A percentile compares a stretch with the other conserved stretches of the same genome.
Evolutionary conservation across 139 green algal species (phyloP).

Genomic region (Coelastrella sp.): DNA sequence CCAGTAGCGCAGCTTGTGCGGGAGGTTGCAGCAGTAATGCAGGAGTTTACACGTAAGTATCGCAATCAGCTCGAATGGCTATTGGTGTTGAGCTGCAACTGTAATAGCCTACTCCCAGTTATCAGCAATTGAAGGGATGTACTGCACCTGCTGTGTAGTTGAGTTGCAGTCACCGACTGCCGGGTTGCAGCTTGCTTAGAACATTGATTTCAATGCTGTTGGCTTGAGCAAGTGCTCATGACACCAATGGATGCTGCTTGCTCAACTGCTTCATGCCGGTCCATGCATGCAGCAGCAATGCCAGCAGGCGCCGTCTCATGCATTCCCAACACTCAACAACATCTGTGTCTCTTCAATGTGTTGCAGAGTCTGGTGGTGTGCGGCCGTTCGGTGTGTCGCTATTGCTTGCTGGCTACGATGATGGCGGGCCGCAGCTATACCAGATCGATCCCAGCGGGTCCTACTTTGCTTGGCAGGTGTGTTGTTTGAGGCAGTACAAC

Average conservation of each 20-base stretch:
- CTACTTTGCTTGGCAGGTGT: constrained; percentile 95
- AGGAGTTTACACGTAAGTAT: constrained; percentile 98
- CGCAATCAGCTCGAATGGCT: background rate
- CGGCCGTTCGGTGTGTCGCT: constrained; percentile 98
- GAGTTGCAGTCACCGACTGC: too few relatives aligned
- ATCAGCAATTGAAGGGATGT: too few relatives aligned
- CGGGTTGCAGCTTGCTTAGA: too few relatives aligned
- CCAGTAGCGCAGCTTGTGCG: constrained; percentile 97
- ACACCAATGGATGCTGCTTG: too few relatives aligned
- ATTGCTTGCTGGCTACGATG: constrained; percentile 96
- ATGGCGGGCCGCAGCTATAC: constrained; percentile 98
- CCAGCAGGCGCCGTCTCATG: too few relatives aligned
- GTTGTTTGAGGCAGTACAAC: background rate
- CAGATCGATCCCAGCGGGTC: constrained; percentile 96
- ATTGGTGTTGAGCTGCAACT: background rate
- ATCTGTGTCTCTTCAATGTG: too few relatives aligned
- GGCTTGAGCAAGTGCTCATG: too few relatives aligned
- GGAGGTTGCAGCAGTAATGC: constrained; percentile 98
- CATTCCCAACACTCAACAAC: too few relatives aligned
- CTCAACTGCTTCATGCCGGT: too few relatives aligned
- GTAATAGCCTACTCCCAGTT: background rate
- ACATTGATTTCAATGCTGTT: too few relatives aligned
- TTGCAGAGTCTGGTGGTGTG: constrained; percentile 93
- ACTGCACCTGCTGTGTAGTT: too few relatives aligned
- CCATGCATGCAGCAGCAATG: too few relatives aligned